phyloP scores from a whole-genome alignment of 345 rosid genomes.

The Eucalyptus curtisii region DNA sequence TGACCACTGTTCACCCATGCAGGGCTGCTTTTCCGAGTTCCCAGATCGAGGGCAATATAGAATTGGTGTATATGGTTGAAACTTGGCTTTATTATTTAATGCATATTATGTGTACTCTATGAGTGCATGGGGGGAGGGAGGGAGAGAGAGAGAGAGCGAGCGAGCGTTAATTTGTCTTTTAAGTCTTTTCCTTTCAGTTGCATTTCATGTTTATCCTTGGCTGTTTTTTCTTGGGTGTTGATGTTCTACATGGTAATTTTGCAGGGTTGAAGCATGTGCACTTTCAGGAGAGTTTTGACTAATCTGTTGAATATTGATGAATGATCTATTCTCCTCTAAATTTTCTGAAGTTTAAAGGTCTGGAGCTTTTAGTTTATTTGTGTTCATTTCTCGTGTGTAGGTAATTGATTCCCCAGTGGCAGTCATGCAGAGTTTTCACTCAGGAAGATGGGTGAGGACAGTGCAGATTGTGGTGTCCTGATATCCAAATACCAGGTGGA shows the following conservation, averaged over 20 bases:
- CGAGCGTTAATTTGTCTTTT: not conserved
- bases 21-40: not conserved
- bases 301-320: not conserved
- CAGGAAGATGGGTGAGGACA: not conserved
- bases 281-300: constrained; percentile 32
- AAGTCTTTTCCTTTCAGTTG: not conserved
- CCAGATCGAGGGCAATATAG: not conserved
- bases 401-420: not conserved
- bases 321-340: constrained; percentile 1
- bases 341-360: not conserved
- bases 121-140: not conserved
- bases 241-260: constrained; percentile 38
- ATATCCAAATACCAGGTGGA: not conserved
- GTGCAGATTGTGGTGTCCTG: not conserved
- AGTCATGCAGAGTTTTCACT: not conserved
- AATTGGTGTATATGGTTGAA: constrained; percentile 3
- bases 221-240: constrained; percentile 1
- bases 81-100: not conserved
- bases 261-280: constrained; percentile 56
- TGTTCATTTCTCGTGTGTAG: constrained; percentile 1
- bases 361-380: not conserved
- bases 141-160: not conserved
- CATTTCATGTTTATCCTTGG: not conserved
- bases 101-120: not conserved
- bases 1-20: not conserved